Evolutionary conservation across 2,329 filamentous ascomycete species (phyloP), one percentile per base, ranked within the genome.

Genomic region (Sporothrix luriei): DNA sequence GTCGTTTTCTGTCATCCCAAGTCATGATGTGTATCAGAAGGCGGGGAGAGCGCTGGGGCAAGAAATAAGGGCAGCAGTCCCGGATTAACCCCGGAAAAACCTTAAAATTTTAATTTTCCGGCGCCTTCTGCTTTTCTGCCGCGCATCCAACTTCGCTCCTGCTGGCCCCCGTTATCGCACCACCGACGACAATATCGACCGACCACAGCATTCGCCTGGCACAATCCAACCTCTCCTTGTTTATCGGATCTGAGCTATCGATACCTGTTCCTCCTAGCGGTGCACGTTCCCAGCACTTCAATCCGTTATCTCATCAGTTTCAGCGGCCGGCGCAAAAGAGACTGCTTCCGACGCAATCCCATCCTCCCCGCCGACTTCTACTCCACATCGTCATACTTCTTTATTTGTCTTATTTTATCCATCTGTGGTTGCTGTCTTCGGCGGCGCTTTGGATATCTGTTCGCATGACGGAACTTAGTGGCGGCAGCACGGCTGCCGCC

Each of bases 51-150:
- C 59, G 29, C 69, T 73, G 75, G 76, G 76, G 76, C 75, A 75
- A 71, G 70, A 76, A 75, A 76, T 75, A 74, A 76, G 75, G 75
- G 75, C 75, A 76, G 72, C 72, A 55, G 55, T 55, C 59, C 72
- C 72, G 74, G 74, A 75, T 68, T 67, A 74, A 71, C 64, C 59
- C 48, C 72, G 72, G 71, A 73, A 76, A 68, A 71, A 69, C 68
- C 52, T 11, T n/a, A 26, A 75, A 74, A 73, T 76, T 76, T 72
- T 49, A 48, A 65, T 70, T 21, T 48, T 68, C 69, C 69, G 64
- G 66, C 65, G 46, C 68, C 40, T 66, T 62, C 61, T 54, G 48
- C 69, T 66, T 71, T 69, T 71, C 64, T 71, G 54, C 64, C 64
- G 64, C 70, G 29, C 67, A 55, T 68, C 61, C 54, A 71, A 64